Conservation (phyloP, 2,329 filamentous ascomycete genomes). For the Dactylellina sp. region DNA sequence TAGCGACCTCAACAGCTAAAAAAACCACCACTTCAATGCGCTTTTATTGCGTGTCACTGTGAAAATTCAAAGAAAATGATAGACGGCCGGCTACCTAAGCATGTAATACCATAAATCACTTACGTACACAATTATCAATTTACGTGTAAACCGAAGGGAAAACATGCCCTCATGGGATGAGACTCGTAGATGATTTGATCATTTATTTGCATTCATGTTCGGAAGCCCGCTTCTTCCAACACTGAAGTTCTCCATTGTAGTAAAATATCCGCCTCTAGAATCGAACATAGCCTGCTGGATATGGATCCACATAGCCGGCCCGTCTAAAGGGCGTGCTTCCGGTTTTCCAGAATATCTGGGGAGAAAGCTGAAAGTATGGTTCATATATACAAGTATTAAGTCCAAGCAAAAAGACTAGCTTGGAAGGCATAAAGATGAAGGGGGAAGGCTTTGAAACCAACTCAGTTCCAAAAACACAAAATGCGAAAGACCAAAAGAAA, state of each 20-base stretch:
- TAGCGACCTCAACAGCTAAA: slow-evolving; percentile 4
- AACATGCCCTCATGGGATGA: slow-evolving; percentile 28
- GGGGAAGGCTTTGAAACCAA: slow-evolving; percentile 3
- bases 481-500: slow-evolving; percentile 12
- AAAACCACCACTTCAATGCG: too few species aligned
- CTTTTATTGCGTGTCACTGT: too few species aligned
- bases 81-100: too few species aligned
- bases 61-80: too few species aligned
- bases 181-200: slow-evolving; percentile 49
- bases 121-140: slow-evolving; percentile 7
- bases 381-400: slow-evolving; percentile 52
- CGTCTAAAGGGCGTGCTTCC: slow-evolving; percentile 17
- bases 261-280: not conserved
- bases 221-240: too few species aligned
- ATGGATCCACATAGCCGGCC: slow-evolving; percentile 29
- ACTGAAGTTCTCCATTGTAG: not conserved
- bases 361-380: slow-evolving; percentile 29
- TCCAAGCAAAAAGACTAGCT: slow-evolving; percentile 27
- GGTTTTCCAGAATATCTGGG: slow-evolving; percentile 19
- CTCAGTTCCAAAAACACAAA: slow-evolving; percentile 13
- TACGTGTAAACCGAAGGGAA: not conserved
- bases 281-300: slow-evolving; percentile 14
- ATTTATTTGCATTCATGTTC: not conserved
- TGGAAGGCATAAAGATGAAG: slow-evolving; percentile 26
- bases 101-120: too few species aligned